Conservation (phyloP, 805 yeast genomes). For the Lachancea dasiensis region DNA sequence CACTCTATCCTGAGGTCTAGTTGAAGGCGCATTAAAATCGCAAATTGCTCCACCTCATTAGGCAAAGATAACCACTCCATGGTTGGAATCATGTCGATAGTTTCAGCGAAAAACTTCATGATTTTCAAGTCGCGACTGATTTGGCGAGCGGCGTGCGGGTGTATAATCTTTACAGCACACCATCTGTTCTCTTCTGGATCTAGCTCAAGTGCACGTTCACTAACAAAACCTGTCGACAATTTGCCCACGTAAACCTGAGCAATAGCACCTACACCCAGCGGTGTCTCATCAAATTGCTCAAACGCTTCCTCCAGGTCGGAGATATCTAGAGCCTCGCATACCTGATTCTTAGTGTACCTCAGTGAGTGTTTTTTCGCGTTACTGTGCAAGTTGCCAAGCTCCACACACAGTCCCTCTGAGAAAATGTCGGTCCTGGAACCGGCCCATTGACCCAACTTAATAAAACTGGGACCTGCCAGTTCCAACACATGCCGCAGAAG, state of each 20-base stretch:
- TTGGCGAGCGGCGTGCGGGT: constrained; percentile 71
- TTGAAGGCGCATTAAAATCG: constrained; percentile 80
- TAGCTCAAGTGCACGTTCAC: constrained; percentile 20
- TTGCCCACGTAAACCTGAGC: constrained; percentile 89
- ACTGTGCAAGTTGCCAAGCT: constrained; percentile 73
- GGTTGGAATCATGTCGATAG: constrained; percentile 72
- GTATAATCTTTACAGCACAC: constrained; percentile 90
- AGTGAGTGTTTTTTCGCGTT: constrained; percentile 72
- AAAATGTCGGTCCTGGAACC: constrained; percentile 94
- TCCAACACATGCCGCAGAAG: constrained; percentile 64
- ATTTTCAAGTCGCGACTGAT: constrained; percentile 78
- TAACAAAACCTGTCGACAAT: constrained; percentile 42
- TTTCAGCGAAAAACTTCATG: constrained; percentile 72
- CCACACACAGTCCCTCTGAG: constrained; percentile 69
- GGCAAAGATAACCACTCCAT: constrained; percentile 98
- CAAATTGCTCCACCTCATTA: constrained; percentile 86
- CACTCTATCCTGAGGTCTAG: constrained; percentile 89
- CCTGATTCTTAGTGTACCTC: constrained; percentile 48
- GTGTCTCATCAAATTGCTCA: constrained; percentile 65
- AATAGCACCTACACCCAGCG: constrained; percentile 97
- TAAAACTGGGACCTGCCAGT: constrained; percentile 85
- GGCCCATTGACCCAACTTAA: constrained; percentile 97
- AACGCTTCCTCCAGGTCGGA: constrained; percentile 66
- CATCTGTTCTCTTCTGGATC: constrained; percentile 34
- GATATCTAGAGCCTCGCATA: constrained; percentile 53